These are phyloP conservation scores for Xanthoconium purpureum DNA, from an alignment of 768 basidiomycete genomes.

Conservation along the genomic window DNA sequence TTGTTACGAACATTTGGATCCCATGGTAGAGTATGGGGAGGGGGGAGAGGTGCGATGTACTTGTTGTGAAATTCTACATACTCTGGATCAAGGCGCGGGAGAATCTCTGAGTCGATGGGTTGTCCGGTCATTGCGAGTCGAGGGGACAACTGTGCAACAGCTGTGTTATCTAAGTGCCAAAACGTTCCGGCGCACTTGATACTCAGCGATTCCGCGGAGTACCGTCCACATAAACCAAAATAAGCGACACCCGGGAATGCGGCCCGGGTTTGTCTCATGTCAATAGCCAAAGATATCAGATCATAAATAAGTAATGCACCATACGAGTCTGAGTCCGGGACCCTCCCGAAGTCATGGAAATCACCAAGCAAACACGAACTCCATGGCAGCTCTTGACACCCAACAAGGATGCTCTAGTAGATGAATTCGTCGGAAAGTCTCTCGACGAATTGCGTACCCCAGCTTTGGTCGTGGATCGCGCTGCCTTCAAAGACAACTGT, in stretches of 20 bases:
- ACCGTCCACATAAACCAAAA: not conserved
- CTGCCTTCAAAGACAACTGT: constrained; percentile 71
- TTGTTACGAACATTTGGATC: constrained; percentile 51
- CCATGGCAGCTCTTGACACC: constrained; percentile 41
- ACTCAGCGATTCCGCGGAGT: not conserved
- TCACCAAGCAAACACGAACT: constrained; percentile 44
- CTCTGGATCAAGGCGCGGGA: constrained; percentile 59
- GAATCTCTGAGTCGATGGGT: constrained; percentile 62
- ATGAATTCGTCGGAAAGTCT: constrained; percentile 56
- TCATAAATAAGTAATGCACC: constrained; percentile 1
- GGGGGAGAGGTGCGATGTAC: constrained; percentile 42
- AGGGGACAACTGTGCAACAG: not conserved
- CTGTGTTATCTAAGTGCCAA: constrained; percentile 10
- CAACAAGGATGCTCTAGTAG: constrained; percentile 46
- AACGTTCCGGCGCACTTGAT: not conserved
- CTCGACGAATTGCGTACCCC: constrained; percentile 67
- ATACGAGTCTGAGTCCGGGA: not conserved
- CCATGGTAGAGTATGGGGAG: constrained; percentile 62
- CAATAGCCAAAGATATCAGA: not conserved
- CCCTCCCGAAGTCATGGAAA: constrained; percentile 17
- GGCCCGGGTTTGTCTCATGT: constrained; percentile 7
- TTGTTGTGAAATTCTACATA: constrained; percentile 62
- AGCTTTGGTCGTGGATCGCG: constrained; percentile 73
- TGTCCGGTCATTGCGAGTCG: constrained; percentile 28
- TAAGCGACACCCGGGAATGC: not conserved